Base-by-base conservation (phyloP, 257 asterid genomes). In the Solanum clarkiae region DNA sequence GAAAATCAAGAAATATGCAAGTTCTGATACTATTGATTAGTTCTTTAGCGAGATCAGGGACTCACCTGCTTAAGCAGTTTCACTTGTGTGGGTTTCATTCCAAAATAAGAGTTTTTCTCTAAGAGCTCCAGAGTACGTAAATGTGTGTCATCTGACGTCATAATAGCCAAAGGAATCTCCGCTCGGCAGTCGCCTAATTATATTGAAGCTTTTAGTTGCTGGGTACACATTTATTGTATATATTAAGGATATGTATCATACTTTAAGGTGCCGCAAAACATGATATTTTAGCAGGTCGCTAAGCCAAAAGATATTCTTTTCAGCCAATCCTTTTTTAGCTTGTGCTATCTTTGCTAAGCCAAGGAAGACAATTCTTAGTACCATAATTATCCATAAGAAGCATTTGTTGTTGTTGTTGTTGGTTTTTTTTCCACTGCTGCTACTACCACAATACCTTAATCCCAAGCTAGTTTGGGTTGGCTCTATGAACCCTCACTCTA, bases 101-200 rank as follows among this genome's bases (percentile, higher is more conserved):
- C 99, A 92, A 97, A 97, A 89, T 93, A 97, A 86, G 92, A 86
- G 90, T 97, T 94, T 56, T 88, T 87, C 88, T 94, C 95, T 82
- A 97, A 90, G 70, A 97, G 96, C 40, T 93, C 87, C 84, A 90
- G 40, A 49, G 98, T 97, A 65, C 91, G 94, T 84, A 89, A 92
- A 91, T 97, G 93, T 83, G 99, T 97, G 84, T 97, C 99, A 91
- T 97, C 98, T 20, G 99, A 97, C 70, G 99, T 97, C 99, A 97
- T 97, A 88, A 97, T 95, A 59, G 91, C 96, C 44, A 97, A 88
- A 85, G 99, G 98, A 88, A 97, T 92, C 91, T 94, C 97, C 6
- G 88, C 87, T 75, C 88, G 94, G 81, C 92, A 93, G 81, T 91
- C 92, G 86, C 93, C 98, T 97, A 86, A 83, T 70, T 69, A 57